A percentile compares a stretch with the other conserved stretches of the same genome.
Conservation (phyloP, 805 yeast genomes). For the Candida golubevii region DNA sequence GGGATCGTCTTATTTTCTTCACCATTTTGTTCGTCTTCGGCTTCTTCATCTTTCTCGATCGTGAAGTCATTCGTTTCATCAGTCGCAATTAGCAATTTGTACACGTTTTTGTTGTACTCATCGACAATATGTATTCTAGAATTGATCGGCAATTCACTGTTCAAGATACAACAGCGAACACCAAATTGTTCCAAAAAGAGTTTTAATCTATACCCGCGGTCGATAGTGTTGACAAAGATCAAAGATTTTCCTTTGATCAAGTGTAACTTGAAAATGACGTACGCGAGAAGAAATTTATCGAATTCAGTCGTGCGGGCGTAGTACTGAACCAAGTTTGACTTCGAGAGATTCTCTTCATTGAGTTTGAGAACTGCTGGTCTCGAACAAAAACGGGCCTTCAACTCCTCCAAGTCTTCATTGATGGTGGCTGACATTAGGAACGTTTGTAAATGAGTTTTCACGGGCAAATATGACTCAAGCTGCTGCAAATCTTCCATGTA, state of each 20-base stretch:
- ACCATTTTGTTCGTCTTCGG: constrained; percentile 26
- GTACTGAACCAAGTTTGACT: constrained; percentile 70
- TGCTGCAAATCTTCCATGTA: constrained; percentile 77
- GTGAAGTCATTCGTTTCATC: constrained; percentile 74
- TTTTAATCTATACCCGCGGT: constrained; percentile 90
- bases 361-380: constrained; percentile 77
- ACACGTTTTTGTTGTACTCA: constrained; percentile 87
- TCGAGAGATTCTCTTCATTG: constrained; percentile 52
- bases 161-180: constrained; percentile 78
- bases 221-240: constrained; percentile 88
- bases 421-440: constrained; percentile 96
- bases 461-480: constrained; percentile 61
- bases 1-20: constrained; percentile 9
- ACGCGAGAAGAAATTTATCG: constrained; percentile 86
- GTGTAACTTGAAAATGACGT: constrained; percentile 85
- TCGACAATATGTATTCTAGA: constrained; percentile 94
- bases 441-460: constrained; percentile 74
- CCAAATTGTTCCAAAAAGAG: constrained; percentile 94
- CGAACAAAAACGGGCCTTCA: constrained; percentile 77
- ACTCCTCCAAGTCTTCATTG: constrained; percentile 73
- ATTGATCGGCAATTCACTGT: constrained; percentile 88
- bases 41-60: constrained; percentile 47
- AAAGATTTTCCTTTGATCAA: constrained; percentile 88
- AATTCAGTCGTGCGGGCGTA: constrained; percentile 83
- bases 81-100: constrained; percentile 85